These are phyloP conservation scores for Geranomyces variabilis DNA, from an alignment of 192 early-diverging fungal genomes.

Conservation along the genomic window DNA sequence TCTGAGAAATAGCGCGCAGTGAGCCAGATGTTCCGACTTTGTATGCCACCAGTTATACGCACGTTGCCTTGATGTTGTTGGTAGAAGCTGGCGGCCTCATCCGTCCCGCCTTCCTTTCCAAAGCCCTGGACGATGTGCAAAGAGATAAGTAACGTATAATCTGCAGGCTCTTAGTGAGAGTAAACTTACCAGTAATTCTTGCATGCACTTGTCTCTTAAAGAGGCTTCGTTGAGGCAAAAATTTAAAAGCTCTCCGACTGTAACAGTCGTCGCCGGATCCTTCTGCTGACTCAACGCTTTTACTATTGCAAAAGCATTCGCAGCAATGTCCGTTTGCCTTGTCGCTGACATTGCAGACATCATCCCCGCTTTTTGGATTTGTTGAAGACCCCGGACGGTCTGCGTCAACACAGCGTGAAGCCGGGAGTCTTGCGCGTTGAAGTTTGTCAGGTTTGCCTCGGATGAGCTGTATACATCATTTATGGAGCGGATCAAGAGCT, in stretches of 20 bases:
- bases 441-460: slow-evolving; percentile 22
- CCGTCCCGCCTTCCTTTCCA: neutral
- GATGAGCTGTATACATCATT: neutral
- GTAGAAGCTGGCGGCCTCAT: slow-evolving; percentile 10
- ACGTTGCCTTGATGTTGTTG: slow-evolving; percentile 7
- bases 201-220: slow-evolving; percentile 3
- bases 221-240: slow-evolving; percentile 4
- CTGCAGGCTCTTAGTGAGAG: neutral
- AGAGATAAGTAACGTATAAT: neutral
- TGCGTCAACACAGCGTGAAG: slow-evolving; percentile 7
- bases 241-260: slow-evolving; percentile 7
- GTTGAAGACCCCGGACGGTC: slow-evolving; percentile 24
- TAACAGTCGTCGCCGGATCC: neutral
- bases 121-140: slow-evolving; percentile 2
- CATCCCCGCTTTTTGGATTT: slow-evolving; percentile 23
- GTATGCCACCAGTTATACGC: neutral
- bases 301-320: neutral
- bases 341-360: slow-evolving; percentile 4
- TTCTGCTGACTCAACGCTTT: neutral
- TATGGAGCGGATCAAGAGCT: slow-evolving; percentile 14
- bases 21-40: neutral
- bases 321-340: neutral
- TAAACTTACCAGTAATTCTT: slow-evolving; percentile 3
- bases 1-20: neutral
- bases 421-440: slow-evolving; percentile 3